These are phyloP conservation scores for Schrenkiella parvula DNA, from an alignment of 345 rosid species.

Conservation along the genomic window DNA sequence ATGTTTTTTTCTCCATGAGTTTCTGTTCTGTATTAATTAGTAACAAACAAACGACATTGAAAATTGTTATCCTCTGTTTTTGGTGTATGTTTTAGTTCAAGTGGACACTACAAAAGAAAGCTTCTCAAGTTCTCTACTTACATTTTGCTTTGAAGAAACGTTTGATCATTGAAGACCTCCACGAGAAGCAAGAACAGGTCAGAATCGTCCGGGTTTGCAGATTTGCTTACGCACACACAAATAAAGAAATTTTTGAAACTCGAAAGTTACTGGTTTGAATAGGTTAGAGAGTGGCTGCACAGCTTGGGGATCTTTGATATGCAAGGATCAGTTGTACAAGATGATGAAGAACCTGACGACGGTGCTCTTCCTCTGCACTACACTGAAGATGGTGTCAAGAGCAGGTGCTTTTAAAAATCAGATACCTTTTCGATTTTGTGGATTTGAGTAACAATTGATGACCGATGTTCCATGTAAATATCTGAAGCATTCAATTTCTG, in stretches of 20 bases:
- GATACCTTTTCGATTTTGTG: not conserved
- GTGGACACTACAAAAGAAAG: constrained; percentile 81
- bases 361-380: constrained; percentile 66
- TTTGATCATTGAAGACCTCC: constrained; percentile 65
- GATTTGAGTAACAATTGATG: not conserved
- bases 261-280: not conserved
- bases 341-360: constrained; percentile 89
- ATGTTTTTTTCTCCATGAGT: not conserved
- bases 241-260: not conserved
- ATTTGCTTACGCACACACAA: not conserved
- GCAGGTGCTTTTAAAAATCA: constrained; percentile 39
- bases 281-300: constrained; percentile 96
- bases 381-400: constrained; percentile 60
- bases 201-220: not conserved
- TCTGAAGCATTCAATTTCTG: not conserved
- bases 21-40: not conserved
- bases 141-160: constrained; percentile 90
- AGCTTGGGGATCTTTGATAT: constrained; percentile 79
- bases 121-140: constrained; percentile 82
- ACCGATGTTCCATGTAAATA: not conserved
- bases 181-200: constrained; percentile 91
- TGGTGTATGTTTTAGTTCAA: constrained; percentile 60
- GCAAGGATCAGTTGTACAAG: constrained; percentile 57
- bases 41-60: not conserved
- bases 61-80: constrained; percentile 24